Evolutionary conservation across 495 filamentous ascomycete genomes (phyloP), one percentile per base, ranked within the genome.

Genomic region (Terfezia claveryi): DNA sequence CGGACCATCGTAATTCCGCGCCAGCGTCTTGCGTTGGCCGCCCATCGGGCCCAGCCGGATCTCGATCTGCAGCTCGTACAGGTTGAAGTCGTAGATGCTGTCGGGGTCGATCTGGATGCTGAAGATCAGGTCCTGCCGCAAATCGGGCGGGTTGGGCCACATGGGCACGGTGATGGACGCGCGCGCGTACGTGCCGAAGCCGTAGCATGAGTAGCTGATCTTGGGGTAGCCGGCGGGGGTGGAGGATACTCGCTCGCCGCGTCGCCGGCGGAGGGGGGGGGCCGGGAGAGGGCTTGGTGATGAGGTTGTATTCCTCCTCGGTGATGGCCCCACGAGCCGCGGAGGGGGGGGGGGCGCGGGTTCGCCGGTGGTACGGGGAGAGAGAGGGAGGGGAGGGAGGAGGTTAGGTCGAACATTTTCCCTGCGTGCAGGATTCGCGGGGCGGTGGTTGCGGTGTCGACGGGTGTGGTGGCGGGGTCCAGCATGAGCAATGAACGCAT

Each of bases 61-160:
- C 36, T 14, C 20, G 23, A 56, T 46, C 37, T 23, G 51, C 12
- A 57, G 38, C 44, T 57, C 52, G 6, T 44, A n/a, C 20, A 56
- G 49, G 12, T 44, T 10, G 50, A 10, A 58, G n/a, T 54, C 8
- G 49, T 52, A 37, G 23, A 23, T 20, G 10, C 37, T 53, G 23
- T 38, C 23, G n/a, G 23, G 8, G 8, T 51, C 49, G 23, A 53
- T 32, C 9, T 49, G 16, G 23, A 58, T 53, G 49, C 32, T 46
- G 41, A 57, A 57, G 41, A 57, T 57, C n/a, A 57, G 41, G 41
- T 57, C 56, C 32, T 57, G 56, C 32, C 51, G 56, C 27, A 51
- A 44, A 32, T 1, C 27, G 27, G 27, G 27, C 8, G 12, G 12
- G n/a, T 57, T 37, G 23, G 56, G 38, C 17, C 20, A 10, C 52